phyloP scores from a whole-genome alignment of 148 eudicot genomes.

The Hydrangea macrophylla region DNA sequence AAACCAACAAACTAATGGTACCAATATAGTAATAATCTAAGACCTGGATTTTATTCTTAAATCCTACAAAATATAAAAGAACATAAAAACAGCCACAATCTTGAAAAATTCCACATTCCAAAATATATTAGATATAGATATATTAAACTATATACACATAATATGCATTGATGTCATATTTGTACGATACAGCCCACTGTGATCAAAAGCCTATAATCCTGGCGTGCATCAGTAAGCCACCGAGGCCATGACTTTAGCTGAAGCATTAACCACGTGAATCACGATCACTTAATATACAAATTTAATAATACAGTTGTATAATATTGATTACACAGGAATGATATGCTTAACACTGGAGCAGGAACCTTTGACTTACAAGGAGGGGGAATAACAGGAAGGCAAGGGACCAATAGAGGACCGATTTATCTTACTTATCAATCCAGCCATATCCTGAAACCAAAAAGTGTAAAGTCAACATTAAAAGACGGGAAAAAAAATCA shows the following conservation, averaged over 20 bases:
- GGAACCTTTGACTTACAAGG: slow-evolving; percentile 61
- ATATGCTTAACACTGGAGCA: neutral
- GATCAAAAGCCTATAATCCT: neutral
- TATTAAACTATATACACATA: too few relatives aligned
- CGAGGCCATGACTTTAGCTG: neutral
- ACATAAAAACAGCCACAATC: too few relatives aligned
- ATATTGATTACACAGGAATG: neutral
- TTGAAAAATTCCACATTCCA: too few relatives aligned
- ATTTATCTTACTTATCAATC: slow-evolving; percentile 93
- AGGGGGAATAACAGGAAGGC: slow-evolving; percentile 94
- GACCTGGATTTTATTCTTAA: too few relatives aligned
- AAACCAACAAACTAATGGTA: too few relatives aligned
- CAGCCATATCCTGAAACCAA: slow-evolving; percentile 93
- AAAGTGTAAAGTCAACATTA: slow-evolving; percentile 8
- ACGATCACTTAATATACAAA: neutral
- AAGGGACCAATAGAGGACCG: slow-evolving; percentile 94
- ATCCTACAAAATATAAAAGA: too few relatives aligned
- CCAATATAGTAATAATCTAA: too few relatives aligned
- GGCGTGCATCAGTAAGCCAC: neutral
- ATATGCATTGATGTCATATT: neutral
- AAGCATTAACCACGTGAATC: neutral
- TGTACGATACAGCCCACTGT: neutral
- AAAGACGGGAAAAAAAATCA: neutral
- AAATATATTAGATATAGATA: too few relatives aligned
- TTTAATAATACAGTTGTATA: neutral